Base-by-base conservation (phyloP, 2,329 filamentous ascomycete species). In the Paradendryphiella salina region DNA sequence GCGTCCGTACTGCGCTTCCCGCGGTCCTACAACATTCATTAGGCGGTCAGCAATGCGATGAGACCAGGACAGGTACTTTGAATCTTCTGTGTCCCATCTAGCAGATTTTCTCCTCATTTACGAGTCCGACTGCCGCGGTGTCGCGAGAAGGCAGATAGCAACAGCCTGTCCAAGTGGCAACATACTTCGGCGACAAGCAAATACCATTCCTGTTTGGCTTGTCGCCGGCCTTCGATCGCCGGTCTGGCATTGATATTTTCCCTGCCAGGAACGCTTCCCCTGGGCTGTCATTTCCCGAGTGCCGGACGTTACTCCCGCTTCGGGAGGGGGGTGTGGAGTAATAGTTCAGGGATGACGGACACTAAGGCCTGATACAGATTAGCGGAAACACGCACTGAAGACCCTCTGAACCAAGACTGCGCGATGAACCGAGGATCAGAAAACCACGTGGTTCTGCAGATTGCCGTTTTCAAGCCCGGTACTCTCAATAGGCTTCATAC, bases 261-360 rank as follows among this genome's bases (percentile, higher is more conserved):
- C 43, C 35, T 45, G 49, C 44, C 38, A 54, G 40, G 48, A 40
- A 39, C 43, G 10, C 20, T 20, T 28, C 28, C 17, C 40, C 40
- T 47, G 41, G 39, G 41, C 44, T 20, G 28, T 39, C 52, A 39
- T 41, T 39, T 42, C 28, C 23, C 21, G 29, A 41, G 18, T 45
- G 49, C 35, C 48, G 47, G 39, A 50, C 38, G 21, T 47, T 33
- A 44, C 41, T 46, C 49, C 47, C 49, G 49, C 35, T 38, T 34
- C 52, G 39, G 52, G 46, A 48, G 44, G 35, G 18, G 37, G n/a
- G 21, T 31, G 48, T 46, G 46, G 48, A 47, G 52, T 47, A 50
- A 47, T 39, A 35, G 32, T 33, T 23, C 38, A 56, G 46, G 50
- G 45, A 33, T 34, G 33, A 18, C 35, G 34, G 29, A 47, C 44